A percentile compares a stretch with the other conserved stretches of the same genome.
These are phyloP conservation scores for Neofusicoccum laricinum DNA, from an alignment of 2,329 filamentous ascomycete genomes.

Conservation along the genomic window DNA sequence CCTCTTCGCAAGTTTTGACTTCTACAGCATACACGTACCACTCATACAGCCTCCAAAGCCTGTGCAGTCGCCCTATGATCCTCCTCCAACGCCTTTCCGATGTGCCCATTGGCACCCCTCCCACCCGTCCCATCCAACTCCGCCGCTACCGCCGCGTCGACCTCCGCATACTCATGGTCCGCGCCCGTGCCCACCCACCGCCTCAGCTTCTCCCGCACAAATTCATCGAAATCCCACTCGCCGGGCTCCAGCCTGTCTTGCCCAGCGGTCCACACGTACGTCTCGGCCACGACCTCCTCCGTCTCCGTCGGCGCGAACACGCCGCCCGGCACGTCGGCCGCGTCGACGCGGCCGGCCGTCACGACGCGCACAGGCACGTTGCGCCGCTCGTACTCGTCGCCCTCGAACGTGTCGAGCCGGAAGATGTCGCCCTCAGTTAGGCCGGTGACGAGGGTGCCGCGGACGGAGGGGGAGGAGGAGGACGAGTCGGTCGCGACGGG, in stretches of 20 bases:
- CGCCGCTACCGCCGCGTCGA: constrained; percentile 43
- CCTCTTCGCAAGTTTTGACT: too few species aligned
- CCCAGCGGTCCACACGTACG: constrained; percentile 52
- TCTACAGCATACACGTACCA: too few species aligned
- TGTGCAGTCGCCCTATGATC: constrained; percentile 19
- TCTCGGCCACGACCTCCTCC: constrained; percentile 44
- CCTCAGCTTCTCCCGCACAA: constrained; percentile 70
- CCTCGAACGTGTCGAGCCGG: constrained; percentile 81
- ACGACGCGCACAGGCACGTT: constrained; percentile 46
- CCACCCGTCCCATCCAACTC: constrained; percentile 45
- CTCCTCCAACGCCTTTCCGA: constrained; percentile 36
- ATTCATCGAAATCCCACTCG: constrained; percentile 89
- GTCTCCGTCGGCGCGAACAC: constrained; percentile 29
- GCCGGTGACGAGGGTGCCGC: constrained; percentile 72
- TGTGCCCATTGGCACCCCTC: constrained; percentile 40
- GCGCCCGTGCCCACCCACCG: constrained; percentile 51
- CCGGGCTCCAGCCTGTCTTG: constrained; percentile 58
- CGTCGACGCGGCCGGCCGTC: constrained; percentile 21
- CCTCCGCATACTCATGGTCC: constrained; percentile 26
- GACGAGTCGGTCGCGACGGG: constrained; percentile 28
- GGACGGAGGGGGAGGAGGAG: constrained; percentile 48
- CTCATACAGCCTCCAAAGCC: too few species aligned
- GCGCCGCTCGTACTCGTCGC: constrained; percentile 63
- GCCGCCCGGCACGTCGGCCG: constrained; percentile 19
- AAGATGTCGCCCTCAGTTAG: constrained; percentile 73